Base-by-base conservation (phyloP, 306 rosid genomes). In the Vigna hirtella region DNA sequence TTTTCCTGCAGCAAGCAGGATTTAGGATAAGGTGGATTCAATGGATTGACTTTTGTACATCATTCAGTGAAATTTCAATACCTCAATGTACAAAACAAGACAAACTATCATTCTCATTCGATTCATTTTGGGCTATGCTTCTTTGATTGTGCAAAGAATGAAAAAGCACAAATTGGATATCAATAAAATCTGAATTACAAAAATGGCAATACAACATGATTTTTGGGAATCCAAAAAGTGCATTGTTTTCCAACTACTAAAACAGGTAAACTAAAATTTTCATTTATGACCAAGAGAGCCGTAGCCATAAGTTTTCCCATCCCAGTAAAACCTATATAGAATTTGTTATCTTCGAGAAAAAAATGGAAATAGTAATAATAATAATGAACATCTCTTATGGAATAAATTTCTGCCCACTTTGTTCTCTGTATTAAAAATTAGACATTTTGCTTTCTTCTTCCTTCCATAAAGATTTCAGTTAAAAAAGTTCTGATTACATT, bases 71-170 rank as follows among this genome's bases (percentile, higher is more conserved):
- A 56, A 55, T 56, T 72, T 72, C 10, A 55, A 52, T 6, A 59
- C 45, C 32, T 59, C 71, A 56, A 51, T 61, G 48, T 36, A 52
- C 72, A 53, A 52, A 72, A 63, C 67, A 76, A 26, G 28, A 49
- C 62, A 70, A 81, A 74, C 38, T 57, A 62, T 40, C 77, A 47
- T 78, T 78, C 42, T 57, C 32, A 69, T 24, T 79, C 24, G 55
- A 69, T 43, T 13, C 52, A 51, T 70, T 26, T 47, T 65, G 48
- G 30, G 42, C 42, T 32, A 58, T 32, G 77, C 32, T 47, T 26
- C 61, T 32, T 56, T 17, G 28, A 57, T 43, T 66, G 67, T 34
- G 57, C 63, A 57, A 68, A 32, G 13, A 78, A 58, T 17, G 11
- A 69, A 47, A 12, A 68, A 18, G n/a, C 13, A 47, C 22, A 57